Base-by-base conservation (phyloP, 2,329 filamentous ascomycete genomes). In the Dactylellina parvicollis region DNA sequence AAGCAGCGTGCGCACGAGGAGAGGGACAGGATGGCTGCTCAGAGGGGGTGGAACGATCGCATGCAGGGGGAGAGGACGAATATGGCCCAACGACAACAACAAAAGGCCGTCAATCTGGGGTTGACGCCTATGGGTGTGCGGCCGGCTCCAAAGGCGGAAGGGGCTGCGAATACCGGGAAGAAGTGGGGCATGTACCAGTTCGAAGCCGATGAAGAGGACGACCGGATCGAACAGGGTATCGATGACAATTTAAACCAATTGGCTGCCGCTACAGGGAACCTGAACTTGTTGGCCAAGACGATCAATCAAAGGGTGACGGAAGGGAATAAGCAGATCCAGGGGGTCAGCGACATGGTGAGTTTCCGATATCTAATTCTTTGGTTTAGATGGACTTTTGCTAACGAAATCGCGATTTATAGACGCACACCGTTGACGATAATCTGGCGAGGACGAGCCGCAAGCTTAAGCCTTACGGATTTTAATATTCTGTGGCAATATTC, bases 301-400 rank as follows among this genome's bases (percentile, higher is more conserved):
- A 93, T 92, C 79, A 89, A 89, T 49, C 83, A 85, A 49, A 91
- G 95, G 79, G 85, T 95, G 20, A 89, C 92, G 74, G 83, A 86
- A 69, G 91, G 96, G 82, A 96, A 96, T 81, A 85, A 85, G 77
- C 85, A 89, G 78, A 89, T 96, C 78, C 88, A 90, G 75, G 86
- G 88, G 69, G 92, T 97, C 78, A 90, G 86, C 75, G 83, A 83
- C 76, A 95, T 96, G 89, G 90, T 90, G 81, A 79, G 78, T 18
- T 44, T 20, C 12, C 34, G 4, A 4, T 38, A n/a, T 38, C 34
- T 4, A 38, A 7, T 38, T 38, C 4, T 20, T 16, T 44, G 12
- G n/a, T 44, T n/a, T 20, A 44, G 7, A 22, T 44, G 22, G 5
- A 1, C 16, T 46, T 34, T n/a, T 50, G 16, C 32, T 61, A 50